phyloP scores from a whole-genome alignment of 345 rosid genomes.

The Salix exigua region DNA sequence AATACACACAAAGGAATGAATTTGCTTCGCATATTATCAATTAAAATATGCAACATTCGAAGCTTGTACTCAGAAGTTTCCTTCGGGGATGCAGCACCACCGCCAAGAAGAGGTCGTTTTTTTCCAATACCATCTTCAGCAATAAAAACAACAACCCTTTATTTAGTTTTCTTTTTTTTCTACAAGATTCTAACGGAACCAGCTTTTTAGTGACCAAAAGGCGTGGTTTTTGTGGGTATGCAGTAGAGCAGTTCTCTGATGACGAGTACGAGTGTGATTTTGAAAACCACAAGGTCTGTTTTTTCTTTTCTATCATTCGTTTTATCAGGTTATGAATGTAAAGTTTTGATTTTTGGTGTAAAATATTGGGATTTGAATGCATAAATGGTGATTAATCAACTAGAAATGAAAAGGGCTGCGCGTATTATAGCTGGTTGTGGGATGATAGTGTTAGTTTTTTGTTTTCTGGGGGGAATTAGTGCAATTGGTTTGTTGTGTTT shows the following conservation, averaged over 20 bases:
- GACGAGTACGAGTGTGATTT: slow-evolving; percentile 88
- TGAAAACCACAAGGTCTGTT: slow-evolving; percentile 65
- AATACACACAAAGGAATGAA: neutral
- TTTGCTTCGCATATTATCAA: neutral
- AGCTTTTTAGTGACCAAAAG: slow-evolving; percentile 15
- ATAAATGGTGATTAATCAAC: neutral
- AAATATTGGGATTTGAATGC: neutral
- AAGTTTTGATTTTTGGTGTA: neutral
- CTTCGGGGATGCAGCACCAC: slow-evolving; percentile 36
- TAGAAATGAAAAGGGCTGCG: neutral
- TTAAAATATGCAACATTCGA: neutral
- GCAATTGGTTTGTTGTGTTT: neutral
- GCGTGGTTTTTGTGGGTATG: slow-evolving; percentile 46
- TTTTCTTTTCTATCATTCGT: neutral
- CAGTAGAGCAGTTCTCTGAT: slow-evolving; percentile 88
- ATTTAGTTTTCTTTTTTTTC: slow-evolving; percentile 20
- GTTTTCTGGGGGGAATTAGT: neutral
- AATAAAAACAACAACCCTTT: slow-evolving; percentile 6
- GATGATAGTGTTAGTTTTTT: neutral
- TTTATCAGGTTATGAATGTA: neutral
- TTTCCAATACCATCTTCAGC: slow-evolving; percentile 7
- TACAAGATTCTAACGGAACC: slow-evolving; percentile 14
- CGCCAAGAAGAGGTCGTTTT: slow-evolving; percentile 11
- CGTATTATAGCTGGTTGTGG: neutral
- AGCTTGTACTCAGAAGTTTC: slow-evolving; percentile 32